Percentiles rank a stretch among this genome's conserved stretches.
Conservation (phyloP, 2,329 filamentous ascomycete species). For the Phialemonium atrogriseum region DNA sequence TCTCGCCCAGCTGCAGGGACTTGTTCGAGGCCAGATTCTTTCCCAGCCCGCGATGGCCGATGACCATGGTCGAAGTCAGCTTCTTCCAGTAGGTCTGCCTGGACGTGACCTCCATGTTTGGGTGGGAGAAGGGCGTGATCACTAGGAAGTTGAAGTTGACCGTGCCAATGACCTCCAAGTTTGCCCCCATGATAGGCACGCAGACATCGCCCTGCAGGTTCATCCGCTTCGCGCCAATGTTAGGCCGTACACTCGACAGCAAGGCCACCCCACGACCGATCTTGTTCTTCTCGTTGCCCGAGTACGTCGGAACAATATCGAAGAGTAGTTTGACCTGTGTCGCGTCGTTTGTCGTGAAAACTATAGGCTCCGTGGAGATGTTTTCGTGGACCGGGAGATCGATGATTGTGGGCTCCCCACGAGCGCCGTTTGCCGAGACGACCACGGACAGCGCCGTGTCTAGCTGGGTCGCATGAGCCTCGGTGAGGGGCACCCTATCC, state of each 20-base stretch:
- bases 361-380: constrained; percentile 85
- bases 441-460: constrained; percentile 91
- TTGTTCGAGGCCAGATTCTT: constrained; percentile 81
- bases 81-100: constrained; percentile 96
- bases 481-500: constrained; percentile 77
- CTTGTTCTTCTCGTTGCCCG: constrained; percentile 79
- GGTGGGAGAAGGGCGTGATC: constrained; percentile 89
- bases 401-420: constrained; percentile 79
- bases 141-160: constrained; percentile 97
- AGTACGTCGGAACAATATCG: constrained; percentile 92
- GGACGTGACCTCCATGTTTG: constrained; percentile 85
- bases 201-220: constrained; percentile 87
- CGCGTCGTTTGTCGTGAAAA: constrained; percentile 73
- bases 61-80: constrained; percentile 76
- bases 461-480: constrained; percentile 86
- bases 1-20: constrained; percentile 90
- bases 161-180: constrained; percentile 81
- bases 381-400: constrained; percentile 92
- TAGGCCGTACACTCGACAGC: constrained; percentile 76
- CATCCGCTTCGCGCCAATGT: constrained; percentile 77
- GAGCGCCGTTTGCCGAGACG: constrained; percentile 75
- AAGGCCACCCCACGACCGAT: constrained; percentile 85
- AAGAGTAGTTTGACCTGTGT: constrained; percentile 83
- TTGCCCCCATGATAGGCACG: constrained; percentile 80
- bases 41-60: constrained; percentile 67